Evolutionary conservation across 192 early-diverging fungal genomes (phyloP).

Genomic region (Coemansia sp.): DNA sequence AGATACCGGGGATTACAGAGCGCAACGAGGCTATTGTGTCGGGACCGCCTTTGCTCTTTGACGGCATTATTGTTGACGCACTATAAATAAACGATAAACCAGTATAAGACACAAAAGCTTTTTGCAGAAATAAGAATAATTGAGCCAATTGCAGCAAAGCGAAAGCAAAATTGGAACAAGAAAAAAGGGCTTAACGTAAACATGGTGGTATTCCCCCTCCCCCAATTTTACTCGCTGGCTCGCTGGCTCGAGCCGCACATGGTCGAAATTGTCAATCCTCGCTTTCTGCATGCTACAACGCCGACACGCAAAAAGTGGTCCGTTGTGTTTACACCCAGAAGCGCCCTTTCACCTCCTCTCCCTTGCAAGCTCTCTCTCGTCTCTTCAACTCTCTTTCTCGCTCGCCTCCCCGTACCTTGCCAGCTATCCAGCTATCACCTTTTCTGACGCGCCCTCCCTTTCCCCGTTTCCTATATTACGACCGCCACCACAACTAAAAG

Average conservation of each 20-base stretch:
- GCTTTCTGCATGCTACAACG: background rate
- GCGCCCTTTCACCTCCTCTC: background rate
- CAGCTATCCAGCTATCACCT: background rate
- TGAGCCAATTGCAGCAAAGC: background rate
- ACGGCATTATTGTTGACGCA: conserved; percentile 11
- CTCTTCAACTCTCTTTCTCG: conserved; percentile 1
- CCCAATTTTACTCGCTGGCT: background rate
- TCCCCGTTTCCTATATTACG: background rate
- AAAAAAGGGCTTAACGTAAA: background rate
- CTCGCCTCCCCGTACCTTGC: background rate
- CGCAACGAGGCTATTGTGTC: conserved; percentile 51
- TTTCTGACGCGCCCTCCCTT: background rate
- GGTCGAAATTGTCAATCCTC: background rate
- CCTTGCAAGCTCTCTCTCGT: background rate
- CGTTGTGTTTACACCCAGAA: background rate
- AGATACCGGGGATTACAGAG: conserved; percentile 63
- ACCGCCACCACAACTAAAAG: background rate
- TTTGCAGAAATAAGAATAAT: background rate
- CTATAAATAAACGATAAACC: background rate
- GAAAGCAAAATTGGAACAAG: background rate
- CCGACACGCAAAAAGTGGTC: background rate
- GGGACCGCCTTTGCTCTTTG: conserved; percentile 30
- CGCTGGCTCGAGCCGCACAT: conserved; percentile 7
- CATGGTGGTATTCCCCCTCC: background rate
- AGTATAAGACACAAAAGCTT: background rate